Conservation (phyloP, 202 grass and related monocot genomes). For the Zoysia matrella region DNA sequence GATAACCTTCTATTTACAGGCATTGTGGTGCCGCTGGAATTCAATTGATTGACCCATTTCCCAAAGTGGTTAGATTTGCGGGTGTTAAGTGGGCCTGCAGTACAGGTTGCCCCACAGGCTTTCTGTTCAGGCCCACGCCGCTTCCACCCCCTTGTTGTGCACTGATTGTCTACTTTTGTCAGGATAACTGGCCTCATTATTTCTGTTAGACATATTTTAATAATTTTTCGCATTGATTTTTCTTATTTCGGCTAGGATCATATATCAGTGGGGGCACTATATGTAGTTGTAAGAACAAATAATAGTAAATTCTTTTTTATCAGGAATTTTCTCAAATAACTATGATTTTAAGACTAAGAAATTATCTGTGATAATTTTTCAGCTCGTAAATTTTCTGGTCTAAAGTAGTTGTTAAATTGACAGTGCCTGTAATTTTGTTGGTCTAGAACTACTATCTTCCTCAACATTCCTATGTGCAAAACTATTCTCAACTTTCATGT, state of each 20-base stretch:
- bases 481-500: neutral
- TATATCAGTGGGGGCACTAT: neutral
- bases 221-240: neutral
- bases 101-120: no score
- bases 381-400: neutral
- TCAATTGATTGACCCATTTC: no score
- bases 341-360: neutral
- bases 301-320: neutral
- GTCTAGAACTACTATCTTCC: neutral
- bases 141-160: no score
- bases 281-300: neutral
- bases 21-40: no score
- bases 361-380: neutral
- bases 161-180: no score
- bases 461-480: neutral
- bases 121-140: no score
- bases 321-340: neutral
- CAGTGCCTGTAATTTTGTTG: neutral
- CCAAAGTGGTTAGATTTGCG: no score
- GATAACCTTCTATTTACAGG: no score
- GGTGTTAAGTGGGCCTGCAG: no score
- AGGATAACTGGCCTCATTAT: no score
- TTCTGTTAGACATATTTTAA: no score
- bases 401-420: neutral
- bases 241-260: neutral